phyloP scores from a whole-genome alignment of 345 rosid genomes.

The Dipteronia dyeriana region DNA sequence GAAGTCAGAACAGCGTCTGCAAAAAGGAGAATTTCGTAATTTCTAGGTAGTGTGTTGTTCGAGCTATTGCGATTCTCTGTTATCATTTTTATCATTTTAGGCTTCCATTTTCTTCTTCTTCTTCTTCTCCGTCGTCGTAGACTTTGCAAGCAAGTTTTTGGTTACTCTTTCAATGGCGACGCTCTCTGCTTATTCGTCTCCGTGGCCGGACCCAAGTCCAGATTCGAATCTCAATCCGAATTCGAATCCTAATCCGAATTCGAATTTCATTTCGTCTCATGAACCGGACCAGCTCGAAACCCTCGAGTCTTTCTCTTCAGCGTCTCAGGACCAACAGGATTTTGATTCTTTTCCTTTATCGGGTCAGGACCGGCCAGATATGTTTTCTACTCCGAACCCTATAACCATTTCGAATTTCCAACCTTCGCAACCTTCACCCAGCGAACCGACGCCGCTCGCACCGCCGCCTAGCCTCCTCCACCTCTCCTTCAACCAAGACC shows the following conservation, averaged over 20 bases:
- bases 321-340: slow-evolving; percentile 24
- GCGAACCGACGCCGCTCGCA: slow-evolving; percentile 22
- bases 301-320: slow-evolving; percentile 9
- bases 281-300: neutral
- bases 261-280: slow-evolving; percentile 11
- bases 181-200: slow-evolving; percentile 61
- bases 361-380: slow-evolving; percentile 23
- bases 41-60: neutral
- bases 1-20: too few relatives aligned
- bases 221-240: slow-evolving; percentile 22
- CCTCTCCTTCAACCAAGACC: slow-evolving; percentile 86
- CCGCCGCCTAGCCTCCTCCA: slow-evolving; percentile 52
- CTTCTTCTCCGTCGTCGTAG: neutral
- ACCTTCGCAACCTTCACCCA: slow-evolving; percentile 22
- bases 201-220: slow-evolving; percentile 52
- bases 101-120: neutral
- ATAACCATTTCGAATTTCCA: slow-evolving; percentile 22
- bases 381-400: slow-evolving; percentile 9
- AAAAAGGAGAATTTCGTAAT: neutral
- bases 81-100: neutral
- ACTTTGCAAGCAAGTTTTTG: neutral
- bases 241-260: slow-evolving; percentile 5
- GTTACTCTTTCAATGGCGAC: slow-evolving; percentile 55
- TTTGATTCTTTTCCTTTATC: slow-evolving; percentile 54
- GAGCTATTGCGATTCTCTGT: neutral